Base-by-base conservation (phyloP, 2,329 filamentous ascomycete species). In the Magnaporthiopsis incrustans region DNA sequence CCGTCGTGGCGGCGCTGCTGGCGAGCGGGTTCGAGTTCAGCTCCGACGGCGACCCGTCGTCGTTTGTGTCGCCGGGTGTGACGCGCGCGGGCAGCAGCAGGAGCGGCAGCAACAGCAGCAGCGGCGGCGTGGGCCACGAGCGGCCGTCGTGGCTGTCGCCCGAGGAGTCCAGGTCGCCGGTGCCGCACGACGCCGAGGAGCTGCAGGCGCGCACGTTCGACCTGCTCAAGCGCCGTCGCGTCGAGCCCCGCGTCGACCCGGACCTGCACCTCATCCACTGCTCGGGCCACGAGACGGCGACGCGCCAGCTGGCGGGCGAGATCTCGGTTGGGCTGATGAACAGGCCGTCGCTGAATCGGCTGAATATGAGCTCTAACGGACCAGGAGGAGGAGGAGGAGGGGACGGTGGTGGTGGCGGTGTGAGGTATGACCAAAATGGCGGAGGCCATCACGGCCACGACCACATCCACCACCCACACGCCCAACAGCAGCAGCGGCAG, bases 1-100 rank as follows among this genome's bases (percentile, higher is more conserved):
- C 87, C 56, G 93, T 98, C 60, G 86, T 92, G 44, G 82, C 87
- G 65, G 89, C 92, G 0, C 81, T 98, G 6, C 82, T 94, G 66
- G 85, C 87, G 25, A 86, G 89, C 60, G 92, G 92, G 1, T 97
- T 97, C 72, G 87, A 89, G 70, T 93, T 97, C 69, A 89, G 92
- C 67, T 89, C 92, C 67, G 87, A 89, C 67, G 74, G 80, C 62
- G 85, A 87, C 67, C 85, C 88, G 63, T 84, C 78, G 50, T 84
- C 78, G 50, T 96, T 89, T 72, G 84, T 88, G 64, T 88, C 85
- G 77, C 77, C 78, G 76, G 71, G 72, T 78, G 70, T 76, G 27
- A 30, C 75, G 77, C 80, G 73, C 67, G 77, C 70, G 50, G 27
- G 38, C 8, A 15, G 62, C 18, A 57, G 33, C 64, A 62, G 75